Percentiles rank a stretch among this genome's conserved stretches.
Conservation (phyloP, 257 asterid genomes). For the Capsicum rhomboideum region DNA sequence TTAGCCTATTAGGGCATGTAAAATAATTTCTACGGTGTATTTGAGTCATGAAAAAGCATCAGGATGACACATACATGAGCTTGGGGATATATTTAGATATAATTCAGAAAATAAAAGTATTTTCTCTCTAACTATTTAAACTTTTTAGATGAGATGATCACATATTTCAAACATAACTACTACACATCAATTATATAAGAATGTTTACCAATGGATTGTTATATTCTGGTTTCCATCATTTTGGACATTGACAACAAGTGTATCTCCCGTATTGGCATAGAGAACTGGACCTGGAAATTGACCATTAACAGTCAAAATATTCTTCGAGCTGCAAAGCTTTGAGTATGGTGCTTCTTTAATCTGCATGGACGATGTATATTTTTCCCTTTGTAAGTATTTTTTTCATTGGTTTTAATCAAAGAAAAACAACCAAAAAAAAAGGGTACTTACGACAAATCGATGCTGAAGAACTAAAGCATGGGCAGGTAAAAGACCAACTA, state of each 20-base stretch:
- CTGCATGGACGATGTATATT: neutral
- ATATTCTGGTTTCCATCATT: constrained; percentile 13
- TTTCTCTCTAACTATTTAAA: no score
- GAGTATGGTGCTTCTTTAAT: constrained; percentile 14
- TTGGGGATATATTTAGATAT: no score
- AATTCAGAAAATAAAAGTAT: no score
- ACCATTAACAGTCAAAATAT: constrained; percentile 21
- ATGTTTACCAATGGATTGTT: constrained; percentile 23
- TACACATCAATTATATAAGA: neutral
- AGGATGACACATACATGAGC: no score
- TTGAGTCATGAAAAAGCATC: no score
- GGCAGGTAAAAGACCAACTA: neutral
- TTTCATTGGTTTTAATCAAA: neutral
- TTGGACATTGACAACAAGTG: constrained; percentile 8
- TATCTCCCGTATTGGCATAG: constrained; percentile 17
- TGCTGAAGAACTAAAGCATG: neutral
- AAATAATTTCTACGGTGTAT: no score
- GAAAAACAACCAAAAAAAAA: neutral
- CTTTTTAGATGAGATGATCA: no score
- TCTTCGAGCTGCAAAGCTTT: constrained; percentile 17
- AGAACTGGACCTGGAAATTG: constrained; percentile 27
- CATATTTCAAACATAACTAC: no score
- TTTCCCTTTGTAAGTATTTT: neutral
- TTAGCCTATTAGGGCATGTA: no score
- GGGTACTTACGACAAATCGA: neutral